These are phyloP conservation scores for Zasmidium angulare DNA, from an alignment of 2,329 filamentous ascomycete species.

Conservation along the genomic window DNA sequence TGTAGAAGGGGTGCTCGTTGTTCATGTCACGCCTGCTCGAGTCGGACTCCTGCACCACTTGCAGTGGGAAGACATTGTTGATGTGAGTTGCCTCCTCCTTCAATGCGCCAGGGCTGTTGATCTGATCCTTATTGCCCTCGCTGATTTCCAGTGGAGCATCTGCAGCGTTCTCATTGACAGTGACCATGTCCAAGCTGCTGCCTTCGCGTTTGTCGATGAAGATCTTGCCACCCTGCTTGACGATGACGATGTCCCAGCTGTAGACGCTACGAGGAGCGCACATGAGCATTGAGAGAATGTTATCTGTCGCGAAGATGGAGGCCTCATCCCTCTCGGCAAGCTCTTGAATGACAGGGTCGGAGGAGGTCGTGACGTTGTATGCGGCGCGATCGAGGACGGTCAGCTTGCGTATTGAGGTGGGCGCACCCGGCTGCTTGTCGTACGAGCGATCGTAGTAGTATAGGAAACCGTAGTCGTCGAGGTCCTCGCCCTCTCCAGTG, in stretches of 20 bases:
- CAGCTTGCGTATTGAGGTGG: slow-evolving; percentile 83
- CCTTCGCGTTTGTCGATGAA: slow-evolving; percentile 99
- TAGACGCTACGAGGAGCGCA: slow-evolving; percentile 95
- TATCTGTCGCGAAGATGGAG: slow-evolving; percentile 95
- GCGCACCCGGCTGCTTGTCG: slow-evolving; percentile 85
- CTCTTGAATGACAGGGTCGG: slow-evolving; percentile 95
- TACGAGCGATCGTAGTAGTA: slow-evolving; percentile 97
- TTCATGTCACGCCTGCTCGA: slow-evolving; percentile 77
- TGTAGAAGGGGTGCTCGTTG: slow-evolving; percentile 97
- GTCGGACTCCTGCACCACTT: slow-evolving; percentile 84
- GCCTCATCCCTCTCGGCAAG: slow-evolving; percentile 94
- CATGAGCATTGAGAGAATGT: slow-evolving; percentile 98
- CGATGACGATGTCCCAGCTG: slow-evolving; percentile 96
- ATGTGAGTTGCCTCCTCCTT: slow-evolving; percentile 98
- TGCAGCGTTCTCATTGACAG: slow-evolving; percentile 97
- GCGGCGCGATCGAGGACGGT: slow-evolving; percentile 87
- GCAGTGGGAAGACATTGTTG: slow-evolving; percentile 99
- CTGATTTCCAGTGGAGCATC: slow-evolving; percentile 90
- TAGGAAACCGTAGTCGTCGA: slow-evolving; percentile 94
- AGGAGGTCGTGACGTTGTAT: slow-evolving; percentile 97
- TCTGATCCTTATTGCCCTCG: slow-evolving; percentile 87
- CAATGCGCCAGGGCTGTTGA: slow-evolving; percentile 91
- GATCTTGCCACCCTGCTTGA: slow-evolving; percentile 91
- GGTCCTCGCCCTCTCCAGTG: slow-evolving; percentile 88
- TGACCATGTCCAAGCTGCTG: slow-evolving; percentile 92